Evolutionary conservation across 371 early-diverging fungal species (phyloP).

Genomic region (Syncephalastrum racemosum): DNA sequence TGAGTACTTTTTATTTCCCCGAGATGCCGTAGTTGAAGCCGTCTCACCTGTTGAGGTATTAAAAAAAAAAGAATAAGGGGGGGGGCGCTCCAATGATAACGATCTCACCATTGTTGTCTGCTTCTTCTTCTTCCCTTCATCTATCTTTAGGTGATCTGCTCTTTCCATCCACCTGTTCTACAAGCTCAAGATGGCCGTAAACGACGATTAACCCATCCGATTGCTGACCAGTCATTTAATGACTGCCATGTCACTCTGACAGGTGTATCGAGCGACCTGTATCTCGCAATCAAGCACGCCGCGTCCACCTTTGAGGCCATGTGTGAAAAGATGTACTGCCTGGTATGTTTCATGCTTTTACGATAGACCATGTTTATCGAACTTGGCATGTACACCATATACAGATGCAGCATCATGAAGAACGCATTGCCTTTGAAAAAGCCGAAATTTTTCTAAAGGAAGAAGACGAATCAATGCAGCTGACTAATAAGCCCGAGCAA

Average conservation of each 20-base stretch:
- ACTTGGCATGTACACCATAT: slow-evolving; percentile 7
- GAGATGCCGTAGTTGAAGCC: slow-evolving; percentile 46
- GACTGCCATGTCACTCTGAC: slow-evolving; percentile 21
- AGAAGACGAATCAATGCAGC: slow-evolving; percentile 3
- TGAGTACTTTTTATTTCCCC: slow-evolving; percentile 40
- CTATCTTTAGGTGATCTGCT: slow-evolving; percentile 7
- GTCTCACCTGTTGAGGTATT: slow-evolving; percentile 46
- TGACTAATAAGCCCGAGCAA: slow-evolving; percentile 1
- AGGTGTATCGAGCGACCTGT: slow-evolving; percentile 33
- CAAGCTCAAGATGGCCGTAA: neutral
- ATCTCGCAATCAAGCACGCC: slow-evolving; percentile 32
- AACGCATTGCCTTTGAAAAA: slow-evolving; percentile 4
- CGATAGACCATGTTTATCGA: neutral
- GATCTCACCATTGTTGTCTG: neutral
- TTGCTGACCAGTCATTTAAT: slow-evolving; percentile 9
- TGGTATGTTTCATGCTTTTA: slow-evolving; percentile 23
- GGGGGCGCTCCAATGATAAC: neutral
- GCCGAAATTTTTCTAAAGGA: slow-evolving; percentile 3
- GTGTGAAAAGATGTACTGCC: slow-evolving; percentile 38
- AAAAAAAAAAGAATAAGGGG: neutral
- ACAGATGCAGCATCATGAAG: slow-evolving; percentile 14
- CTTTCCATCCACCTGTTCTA: slow-evolving; percentile 21
- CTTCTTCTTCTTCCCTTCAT: neutral
- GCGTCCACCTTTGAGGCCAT: slow-evolving; percentile 32
- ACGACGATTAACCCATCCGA: slow-evolving; percentile 10